Conservation (phyloP, 305 asterid species). For the Euphrasia arctica region DNA sequence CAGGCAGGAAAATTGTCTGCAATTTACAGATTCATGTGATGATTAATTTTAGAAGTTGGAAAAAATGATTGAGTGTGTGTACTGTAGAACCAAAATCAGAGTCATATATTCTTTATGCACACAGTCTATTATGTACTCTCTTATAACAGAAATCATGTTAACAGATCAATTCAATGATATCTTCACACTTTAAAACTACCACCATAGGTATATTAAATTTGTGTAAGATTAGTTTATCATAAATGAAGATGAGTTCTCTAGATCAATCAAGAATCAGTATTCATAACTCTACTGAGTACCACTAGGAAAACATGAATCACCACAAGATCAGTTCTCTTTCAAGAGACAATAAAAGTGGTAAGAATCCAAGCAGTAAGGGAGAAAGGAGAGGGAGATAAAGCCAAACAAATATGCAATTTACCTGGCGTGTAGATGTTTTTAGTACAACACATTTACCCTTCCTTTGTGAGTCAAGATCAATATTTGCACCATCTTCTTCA, state of each 20-base stretch:
- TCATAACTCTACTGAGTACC: background rate
- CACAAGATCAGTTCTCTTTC: background rate
- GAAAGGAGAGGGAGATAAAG: conserved; percentile 1
- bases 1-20: conserved; percentile 90
- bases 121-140: background rate
- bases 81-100: conserved; percentile 17
- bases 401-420: conserved; percentile 24
- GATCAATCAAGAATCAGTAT: background rate
- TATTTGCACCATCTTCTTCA: conserved; percentile 98
- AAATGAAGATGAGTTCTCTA: conserved; percentile 2
- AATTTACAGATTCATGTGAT: conserved; percentile 15
- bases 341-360: background rate
- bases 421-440: conserved; percentile 97
- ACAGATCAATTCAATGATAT: background rate
- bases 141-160: background rate
- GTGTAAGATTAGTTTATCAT: background rate
- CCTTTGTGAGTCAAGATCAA: conserved; percentile 96
- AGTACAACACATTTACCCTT: conserved; percentile 93
- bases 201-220: background rate
- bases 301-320: background rate
- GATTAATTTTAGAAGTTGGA: background rate
- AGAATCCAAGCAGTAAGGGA: background rate
- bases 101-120: background rate
- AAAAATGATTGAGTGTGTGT: background rate
- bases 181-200: conserved; percentile 3